Evolutionary conservation across 805 yeast species (phyloP), one percentile per base, ranked within the genome.

Genomic region (Nakazawaea anatomiae): DNA sequence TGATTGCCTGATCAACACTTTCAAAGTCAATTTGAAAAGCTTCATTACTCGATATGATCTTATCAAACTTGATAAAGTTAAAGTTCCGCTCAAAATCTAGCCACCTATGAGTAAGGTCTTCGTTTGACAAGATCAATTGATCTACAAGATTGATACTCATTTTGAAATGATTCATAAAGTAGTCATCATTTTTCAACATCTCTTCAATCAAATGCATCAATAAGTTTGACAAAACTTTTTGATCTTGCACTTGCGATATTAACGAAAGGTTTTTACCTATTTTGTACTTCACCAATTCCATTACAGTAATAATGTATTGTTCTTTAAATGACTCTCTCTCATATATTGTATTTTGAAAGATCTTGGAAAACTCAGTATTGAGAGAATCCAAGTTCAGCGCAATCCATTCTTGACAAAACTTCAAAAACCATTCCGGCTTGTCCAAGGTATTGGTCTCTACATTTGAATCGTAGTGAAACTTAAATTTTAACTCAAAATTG

Each of bases 401-500:
- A 18, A 79, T 49, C 53, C 74, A 77, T 11, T 70, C 68, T 52
- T 72, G 75, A 5, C 77, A 60, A 57, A 75, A 85, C 14, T 69
- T 64, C 53, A 85, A 73, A 4, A 82, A 76, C 85, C 89, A 85
- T 60, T 86, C 91, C 1, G 92, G 91, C 58, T 81, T 81, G 52
- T 83, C 82, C 29, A 79, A 59, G 43, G 80, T 75, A 58, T 83
- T 84, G 0, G 91, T 85, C 35, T 82, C 85, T 39, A 64, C 69
- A 31, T 73, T 67, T 4, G 77, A 69, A 46, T 77, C 76, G 59
- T 85, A 86, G 60, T 87, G 89, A 65, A 67, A 86, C 40, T 71
- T 66, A 59, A 87, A 80, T 41, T 87, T 71, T 10, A 71, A 56
- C 6, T 67, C 66, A 31, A 83, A 69, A 27, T 43, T 39, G 1